Evolutionary conservation across 78 protist genomes (phyloP), one percentile per base, ranked within the genome.

Genomic region (Dictyostelium brefeldianum): DNA sequence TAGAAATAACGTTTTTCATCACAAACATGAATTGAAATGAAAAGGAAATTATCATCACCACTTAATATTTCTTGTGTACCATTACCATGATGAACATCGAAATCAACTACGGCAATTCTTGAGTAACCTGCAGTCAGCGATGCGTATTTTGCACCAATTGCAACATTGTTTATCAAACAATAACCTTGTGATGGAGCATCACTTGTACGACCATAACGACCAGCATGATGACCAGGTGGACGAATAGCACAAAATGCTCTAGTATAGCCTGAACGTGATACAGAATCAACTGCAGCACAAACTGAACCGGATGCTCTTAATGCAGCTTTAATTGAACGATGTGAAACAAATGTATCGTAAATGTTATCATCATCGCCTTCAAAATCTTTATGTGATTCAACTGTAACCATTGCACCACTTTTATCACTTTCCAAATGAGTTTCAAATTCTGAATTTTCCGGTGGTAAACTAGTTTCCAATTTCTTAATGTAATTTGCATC

Each of bases 191-290:
- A 95, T 47, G 80, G 89, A 0, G 95, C 91, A 53, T 71, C 96
- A 62, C 67, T 46, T 9, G 83, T 81, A 22, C 89, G 80, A 31
- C 96, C 96, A 27, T 62, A 73, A 20, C 70, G 43, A 36, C 97
- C 92, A n/a, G 97, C 96, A 56, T 91, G 95, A 91, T 91, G 95
- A 9, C 98, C 98, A 0, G 98, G 98, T n/a, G 98, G 98, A 27
- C 98, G 91, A 27, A 96, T 82, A 14, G 96, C 96, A 70, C 96
- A 92, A 65, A 96, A 92, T 7, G 91, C 78, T 50, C 92, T 70
- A n/a, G 85, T 87, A 71, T 53, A 62, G 7, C 71, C 62, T 15
- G 81, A 20, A 7, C 65, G 22, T 12, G 87, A 57, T 17, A 95
- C 97, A 4, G 81, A 56, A 47, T 95, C 95, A 47, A 95, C 91